Percentiles rank a stretch among this genome's conserved stretches.
Evolutionary conservation across 2,329 filamentous ascomycete species (phyloP).

Genomic region (Aspergillus sojae): DNA sequence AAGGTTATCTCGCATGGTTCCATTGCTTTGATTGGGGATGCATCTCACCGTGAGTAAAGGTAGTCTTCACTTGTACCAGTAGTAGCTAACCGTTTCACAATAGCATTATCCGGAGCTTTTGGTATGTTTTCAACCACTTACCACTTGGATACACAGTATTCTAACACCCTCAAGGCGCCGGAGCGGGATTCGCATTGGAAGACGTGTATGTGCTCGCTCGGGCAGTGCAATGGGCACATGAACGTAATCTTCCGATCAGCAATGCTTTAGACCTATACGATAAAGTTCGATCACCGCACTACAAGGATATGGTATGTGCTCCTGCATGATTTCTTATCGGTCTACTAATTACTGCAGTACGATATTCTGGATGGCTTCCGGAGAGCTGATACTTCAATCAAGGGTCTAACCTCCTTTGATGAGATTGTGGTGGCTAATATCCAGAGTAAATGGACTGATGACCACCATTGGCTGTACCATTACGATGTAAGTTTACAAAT

Average conservation of each 20-base stretch:
- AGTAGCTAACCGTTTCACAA: not conserved
- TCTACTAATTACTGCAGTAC: constrained; percentile 6
- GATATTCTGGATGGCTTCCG: constrained; percentile 11
- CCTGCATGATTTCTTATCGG: no score
- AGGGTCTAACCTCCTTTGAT: constrained; percentile 4
- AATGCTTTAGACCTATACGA: constrained; percentile 13
- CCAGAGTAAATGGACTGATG: constrained; percentile 11
- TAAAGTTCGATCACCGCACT: constrained; percentile 13
- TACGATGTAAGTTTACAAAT: constrained; percentile 9
- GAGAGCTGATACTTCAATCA: not conserved
- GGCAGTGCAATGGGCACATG: constrained; percentile 13
- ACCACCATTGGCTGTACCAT: constrained; percentile 13
- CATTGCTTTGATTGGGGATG: constrained; percentile 18
- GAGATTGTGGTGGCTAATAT: constrained; percentile 6
- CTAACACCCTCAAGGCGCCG: constrained; percentile 5
- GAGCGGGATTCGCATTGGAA: constrained; percentile 18
- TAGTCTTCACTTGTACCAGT: not conserved
- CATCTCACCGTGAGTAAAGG: constrained; percentile 16
- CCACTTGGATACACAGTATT: no score
- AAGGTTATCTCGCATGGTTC: constrained; percentile 5
- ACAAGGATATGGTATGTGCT: constrained; percentile 11
- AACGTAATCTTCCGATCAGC: not conserved
- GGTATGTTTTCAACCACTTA: not conserved
- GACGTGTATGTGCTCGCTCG: constrained; percentile 16
- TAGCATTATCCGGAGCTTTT: constrained; percentile 18